Evolutionary conservation across 2,329 filamentous ascomycete genomes (phyloP), one percentile per base, ranked within the genome.

Genomic region (Phoma herbarum): DNA sequence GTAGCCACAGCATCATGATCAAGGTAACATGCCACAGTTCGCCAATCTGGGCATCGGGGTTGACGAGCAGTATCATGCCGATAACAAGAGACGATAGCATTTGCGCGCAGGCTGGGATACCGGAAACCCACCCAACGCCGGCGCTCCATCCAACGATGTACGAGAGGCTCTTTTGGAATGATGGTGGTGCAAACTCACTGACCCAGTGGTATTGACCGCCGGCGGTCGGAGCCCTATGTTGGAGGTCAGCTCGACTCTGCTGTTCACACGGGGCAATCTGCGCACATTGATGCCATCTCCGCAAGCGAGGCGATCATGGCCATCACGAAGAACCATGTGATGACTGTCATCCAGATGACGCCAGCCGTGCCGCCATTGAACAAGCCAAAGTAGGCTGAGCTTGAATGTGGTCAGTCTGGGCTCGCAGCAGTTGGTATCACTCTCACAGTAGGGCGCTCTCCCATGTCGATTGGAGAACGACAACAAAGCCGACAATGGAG

Each of bases 1-100:
- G 66, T 16, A 79, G 61, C 7, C 71, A 41, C 2, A 77, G 67
- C 29, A 81, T 67, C 5, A 78, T 79, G 62, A 79, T 80, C 46
- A 78, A 75, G 52, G 63, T 73, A 69, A 28, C 48, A 57, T 60
- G 43, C 65, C 64, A 65, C 52, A 68, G 16, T 63, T 55, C 20
- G 69, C 68, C 77, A 29, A 81, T 75, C 1, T 81, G 65, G 0
- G 78, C 81, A 11, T 76, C 79, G 18, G 75, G 75, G 22, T 76
- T 74, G 33, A 80, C 66, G 23, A 71, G 70, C 37, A 80, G 76
- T 4, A 81, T 64, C 52, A 69, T 62, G 3, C 65, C 66, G 18
- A 68, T 65, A 58, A 60, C 56, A 25, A 63, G 60, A 18, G 29
- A 65, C 7, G 60, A 70, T 62, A 61, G 59, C 60, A 49, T 63